Conservation (phyloP, 345 rosid species). For the Syzygium oleosum region DNA sequence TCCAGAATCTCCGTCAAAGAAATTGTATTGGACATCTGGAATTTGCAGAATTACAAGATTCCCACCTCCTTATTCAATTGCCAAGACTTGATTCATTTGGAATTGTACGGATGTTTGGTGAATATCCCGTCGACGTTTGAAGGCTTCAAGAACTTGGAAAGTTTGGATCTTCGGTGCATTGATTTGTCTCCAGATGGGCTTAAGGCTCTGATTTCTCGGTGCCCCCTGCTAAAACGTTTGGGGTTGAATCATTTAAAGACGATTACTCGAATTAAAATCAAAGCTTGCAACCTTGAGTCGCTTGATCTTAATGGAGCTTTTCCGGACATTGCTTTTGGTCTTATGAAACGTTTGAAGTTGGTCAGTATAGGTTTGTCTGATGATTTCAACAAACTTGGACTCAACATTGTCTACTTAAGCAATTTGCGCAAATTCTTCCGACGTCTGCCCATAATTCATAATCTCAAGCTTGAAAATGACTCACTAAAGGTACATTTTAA, state of each 20-base stretch:
- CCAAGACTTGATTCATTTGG: background rate
- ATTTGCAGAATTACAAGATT: background rate
- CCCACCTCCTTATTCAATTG: background rate
- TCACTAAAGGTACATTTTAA: background rate
- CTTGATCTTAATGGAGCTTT: background rate
- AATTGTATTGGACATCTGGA: background rate
- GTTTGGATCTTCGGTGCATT: background rate
- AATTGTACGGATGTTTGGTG: background rate
- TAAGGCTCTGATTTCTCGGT: background rate
- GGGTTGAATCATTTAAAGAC: background rate
- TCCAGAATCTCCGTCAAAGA: background rate
- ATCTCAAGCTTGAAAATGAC: background rate
- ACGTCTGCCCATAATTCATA: background rate
- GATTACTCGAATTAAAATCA: background rate
- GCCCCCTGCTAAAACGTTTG: background rate
- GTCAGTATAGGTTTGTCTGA: accelerated
- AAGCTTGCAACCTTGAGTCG: background rate
- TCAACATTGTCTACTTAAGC: background rate
- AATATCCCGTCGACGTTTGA: background rate
- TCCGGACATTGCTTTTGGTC: background rate
- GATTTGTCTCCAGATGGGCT: background rate
- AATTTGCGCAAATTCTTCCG: background rate
- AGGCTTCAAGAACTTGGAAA: background rate
- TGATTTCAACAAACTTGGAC: background rate
- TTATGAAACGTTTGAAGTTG: background rate